Conservation (phyloP, 192 early-diverging fungal genomes). For the Entomortierella chlamydospora region DNA sequence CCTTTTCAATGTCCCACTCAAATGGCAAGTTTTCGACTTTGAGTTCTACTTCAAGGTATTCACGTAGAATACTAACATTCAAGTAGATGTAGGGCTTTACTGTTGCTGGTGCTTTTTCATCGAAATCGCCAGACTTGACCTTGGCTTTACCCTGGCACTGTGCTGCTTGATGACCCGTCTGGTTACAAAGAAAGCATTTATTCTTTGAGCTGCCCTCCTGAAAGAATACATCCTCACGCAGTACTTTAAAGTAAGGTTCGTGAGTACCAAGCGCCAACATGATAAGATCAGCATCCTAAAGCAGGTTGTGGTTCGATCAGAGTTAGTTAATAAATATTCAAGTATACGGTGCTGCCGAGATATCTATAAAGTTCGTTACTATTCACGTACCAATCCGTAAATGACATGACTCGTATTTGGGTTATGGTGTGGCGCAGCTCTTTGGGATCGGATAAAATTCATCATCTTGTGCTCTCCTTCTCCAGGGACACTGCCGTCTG, state of each 20-base stretch:
- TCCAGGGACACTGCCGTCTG: conserved; percentile 95
- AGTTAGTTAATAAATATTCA: neutral
- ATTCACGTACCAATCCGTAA: conserved; percentile 76
- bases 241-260: conserved; percentile 96
- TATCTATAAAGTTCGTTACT: neutral
- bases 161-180: conserved; percentile 73
- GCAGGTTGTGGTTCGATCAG: neutral
- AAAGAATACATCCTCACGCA: conserved; percentile 95
- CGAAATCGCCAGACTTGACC: conserved; percentile 59
- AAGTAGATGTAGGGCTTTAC: conserved; percentile 86
- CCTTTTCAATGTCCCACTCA: conserved; percentile 87
- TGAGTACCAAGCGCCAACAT: conserved; percentile 96
- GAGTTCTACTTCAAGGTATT: conserved; percentile 92
- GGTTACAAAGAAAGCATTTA: conserved; percentile 71
- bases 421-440: conserved; percentile 81
- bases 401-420: conserved; percentile 96
- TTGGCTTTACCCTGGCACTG: conserved; percentile 71
- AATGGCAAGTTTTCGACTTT: conserved; percentile 74
- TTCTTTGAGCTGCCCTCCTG: conserved; percentile 75
- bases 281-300: conserved; percentile 95
- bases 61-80: conserved; percentile 84
- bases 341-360: too few relatives aligned
- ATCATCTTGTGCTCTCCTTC: conserved; percentile 99
- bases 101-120: conserved; percentile 58
- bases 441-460: conserved; percentile 91